phyloP scores from a whole-genome alignment of 225 moss, liverwort and hornwort genomes.

The Polytrichum formosum region DNA sequence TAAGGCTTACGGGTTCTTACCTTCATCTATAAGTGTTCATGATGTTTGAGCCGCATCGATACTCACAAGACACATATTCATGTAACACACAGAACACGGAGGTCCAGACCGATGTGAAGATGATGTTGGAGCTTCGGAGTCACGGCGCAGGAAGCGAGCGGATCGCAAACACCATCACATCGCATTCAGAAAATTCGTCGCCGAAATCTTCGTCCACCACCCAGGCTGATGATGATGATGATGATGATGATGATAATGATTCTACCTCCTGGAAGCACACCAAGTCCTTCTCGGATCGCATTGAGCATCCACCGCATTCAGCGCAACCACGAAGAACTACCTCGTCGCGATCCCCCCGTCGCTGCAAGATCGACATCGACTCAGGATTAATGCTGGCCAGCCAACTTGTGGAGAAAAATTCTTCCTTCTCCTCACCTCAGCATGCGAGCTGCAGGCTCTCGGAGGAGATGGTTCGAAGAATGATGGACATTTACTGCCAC shows the following conservation, averaged over 20 bases:
- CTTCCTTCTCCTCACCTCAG: background rate
- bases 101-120: background rate
- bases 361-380: constrained; percentile 3
- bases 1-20: too few relatives aligned
- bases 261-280: too few relatives aligned
- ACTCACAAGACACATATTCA: too few relatives aligned
- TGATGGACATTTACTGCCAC: constrained; percentile 78
- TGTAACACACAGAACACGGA: background rate
- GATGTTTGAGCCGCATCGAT: too few relatives aligned
- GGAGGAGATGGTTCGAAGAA: constrained; percentile 86
- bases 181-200: background rate
- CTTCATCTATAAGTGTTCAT: too few relatives aligned
- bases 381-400: constrained; percentile 11
- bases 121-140: constrained; percentile 3
- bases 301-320: too few relatives aligned
- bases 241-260: background rate
- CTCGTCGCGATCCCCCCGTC: constrained; percentile 18
- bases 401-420: constrained; percentile 46
- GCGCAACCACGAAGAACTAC: constrained; percentile 53
- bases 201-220: background rate
- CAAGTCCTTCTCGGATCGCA: background rate
- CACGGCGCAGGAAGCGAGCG: background rate
- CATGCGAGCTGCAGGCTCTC: constrained; percentile 27
- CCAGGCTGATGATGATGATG: background rate
- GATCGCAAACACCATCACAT: background rate